phyloP scores from a whole-genome alignment of 2,329 filamentous ascomycete genomes.

The Pyrenochaeta sp. region DNA sequence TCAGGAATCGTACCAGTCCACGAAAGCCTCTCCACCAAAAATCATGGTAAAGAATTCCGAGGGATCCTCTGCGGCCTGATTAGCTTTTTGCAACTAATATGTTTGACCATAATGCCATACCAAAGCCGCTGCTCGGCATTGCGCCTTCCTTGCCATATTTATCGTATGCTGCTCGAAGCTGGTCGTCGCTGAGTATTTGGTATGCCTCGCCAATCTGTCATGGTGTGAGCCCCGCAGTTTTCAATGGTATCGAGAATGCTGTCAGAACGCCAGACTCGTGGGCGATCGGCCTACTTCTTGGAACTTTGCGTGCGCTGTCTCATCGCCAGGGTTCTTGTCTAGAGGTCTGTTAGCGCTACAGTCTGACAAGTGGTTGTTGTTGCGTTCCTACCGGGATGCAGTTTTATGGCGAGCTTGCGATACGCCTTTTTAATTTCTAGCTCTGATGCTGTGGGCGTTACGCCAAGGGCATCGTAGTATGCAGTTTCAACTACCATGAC shows the following conservation, averaged over 20 bases:
- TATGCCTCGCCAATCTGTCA: slow-evolving; percentile 73
- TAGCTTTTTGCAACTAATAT: slow-evolving; percentile 24
- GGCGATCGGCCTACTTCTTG: slow-evolving; percentile 70
- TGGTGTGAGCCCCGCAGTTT: slow-evolving; percentile 33
- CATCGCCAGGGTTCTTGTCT: slow-evolving; percentile 99
- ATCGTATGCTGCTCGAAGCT: slow-evolving; percentile 91
- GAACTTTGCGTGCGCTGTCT: slow-evolving; percentile 91
- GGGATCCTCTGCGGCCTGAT: slow-evolving; percentile 73
- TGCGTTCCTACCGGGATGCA: slow-evolving; percentile 75
- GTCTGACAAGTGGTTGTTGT: slow-evolving; percentile 32
- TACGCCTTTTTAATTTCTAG: slow-evolving; percentile 98
- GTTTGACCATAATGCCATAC: slow-evolving; percentile 51
- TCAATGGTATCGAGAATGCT: slow-evolving; percentile 3
- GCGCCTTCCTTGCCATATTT: slow-evolving; percentile 96
- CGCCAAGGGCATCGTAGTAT: slow-evolving; percentile 88
- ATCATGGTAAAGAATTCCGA: slow-evolving; percentile 98
- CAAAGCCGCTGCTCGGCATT: slow-evolving; percentile 89
- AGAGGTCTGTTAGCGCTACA: slow-evolving; percentile 19
- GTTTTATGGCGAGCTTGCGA: slow-evolving; percentile 87
- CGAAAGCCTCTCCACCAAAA: slow-evolving; percentile 94
- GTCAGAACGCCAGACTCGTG: slow-evolving; percentile 2
- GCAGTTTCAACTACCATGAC: slow-evolving; percentile 85
- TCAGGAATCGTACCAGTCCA: slow-evolving; percentile 70
- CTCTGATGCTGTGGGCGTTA: slow-evolving; percentile 83
- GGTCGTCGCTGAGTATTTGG: slow-evolving; percentile 84